Evolutionary conservation across 257 asterid species (phyloP).

Genomic region (Prunella vulgaris): DNA sequence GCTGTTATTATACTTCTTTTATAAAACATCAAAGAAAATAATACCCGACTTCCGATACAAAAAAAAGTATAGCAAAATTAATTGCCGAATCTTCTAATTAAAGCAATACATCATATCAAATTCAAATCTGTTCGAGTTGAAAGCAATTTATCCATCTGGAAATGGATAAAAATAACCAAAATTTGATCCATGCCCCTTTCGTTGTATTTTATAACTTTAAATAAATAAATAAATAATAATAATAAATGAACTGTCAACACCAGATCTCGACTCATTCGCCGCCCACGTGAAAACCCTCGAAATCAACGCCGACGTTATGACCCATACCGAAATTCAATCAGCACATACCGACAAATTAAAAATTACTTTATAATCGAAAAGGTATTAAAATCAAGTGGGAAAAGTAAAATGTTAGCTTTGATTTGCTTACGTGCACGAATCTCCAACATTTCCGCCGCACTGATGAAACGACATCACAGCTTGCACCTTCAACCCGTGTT

Average conservation of each 20-base stretch:
- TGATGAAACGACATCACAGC: slow-evolving; percentile 98
- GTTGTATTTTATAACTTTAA: background rate
- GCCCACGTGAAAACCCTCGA: slow-evolving; percentile 19
- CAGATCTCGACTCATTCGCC: slow-evolving; percentile 14
- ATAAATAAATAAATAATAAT: background rate
- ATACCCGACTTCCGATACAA: background rate
- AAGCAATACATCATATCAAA: background rate
- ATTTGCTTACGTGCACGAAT: slow-evolving; percentile 75
- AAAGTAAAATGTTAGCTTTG: background rate
- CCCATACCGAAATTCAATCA: background rate
- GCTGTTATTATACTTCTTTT: background rate
- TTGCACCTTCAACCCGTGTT: slow-evolving; percentile 88
- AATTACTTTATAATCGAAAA: background rate
- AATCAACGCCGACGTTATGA: background rate
- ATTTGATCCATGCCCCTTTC: background rate
- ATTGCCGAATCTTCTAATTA: background rate
- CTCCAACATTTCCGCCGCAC: slow-evolving; percentile 98
- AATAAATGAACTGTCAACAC: background rate
- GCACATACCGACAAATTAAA: background rate
- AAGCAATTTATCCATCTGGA: background rate
- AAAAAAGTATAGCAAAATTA: background rate
- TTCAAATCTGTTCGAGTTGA: background rate
- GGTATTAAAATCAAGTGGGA: background rate
- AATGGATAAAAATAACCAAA: background rate
- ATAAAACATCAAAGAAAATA: background rate